A percentile compares a stretch with the other conserved stretches of the same genome.
phyloP scores from a whole-genome alignment of 371 early-diverging fungal genomes.

The Funneliformis caledonium region DNA sequence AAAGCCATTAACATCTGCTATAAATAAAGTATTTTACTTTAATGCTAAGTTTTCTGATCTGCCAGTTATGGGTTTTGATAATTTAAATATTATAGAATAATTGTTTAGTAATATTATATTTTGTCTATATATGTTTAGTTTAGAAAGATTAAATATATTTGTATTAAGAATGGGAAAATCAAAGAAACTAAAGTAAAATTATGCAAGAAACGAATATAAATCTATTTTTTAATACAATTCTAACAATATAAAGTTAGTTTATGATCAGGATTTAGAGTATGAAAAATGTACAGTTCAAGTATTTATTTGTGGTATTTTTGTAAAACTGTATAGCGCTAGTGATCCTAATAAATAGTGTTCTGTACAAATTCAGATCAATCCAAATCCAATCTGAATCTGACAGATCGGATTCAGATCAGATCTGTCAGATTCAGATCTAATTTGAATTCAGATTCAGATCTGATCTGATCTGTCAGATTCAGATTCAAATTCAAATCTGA shows the following conservation, averaged over 20 bases:
- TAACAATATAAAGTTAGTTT: not conserved
- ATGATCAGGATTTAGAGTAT: not conserved
- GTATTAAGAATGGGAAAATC: not conserved
- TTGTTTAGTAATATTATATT: not conserved
- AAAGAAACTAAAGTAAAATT: not conserved
- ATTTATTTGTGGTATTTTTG: not conserved
- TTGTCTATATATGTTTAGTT: not conserved
- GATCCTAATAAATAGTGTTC: not conserved
- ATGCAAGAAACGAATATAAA: not conserved
- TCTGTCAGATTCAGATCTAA: no score
- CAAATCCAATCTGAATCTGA: no score
- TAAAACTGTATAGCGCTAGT: not conserved
- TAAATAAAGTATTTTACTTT: not conserved
- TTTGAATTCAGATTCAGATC: no score
- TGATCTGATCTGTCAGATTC: no score
- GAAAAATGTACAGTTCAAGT: no score
- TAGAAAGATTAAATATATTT: no score
- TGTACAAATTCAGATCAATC: no score
- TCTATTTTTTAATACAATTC: not conserved
- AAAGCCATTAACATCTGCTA: not conserved
- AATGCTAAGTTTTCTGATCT: not conserved
- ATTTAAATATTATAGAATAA: not conserved
- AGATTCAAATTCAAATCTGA: no score
- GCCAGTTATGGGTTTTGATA: not conserved
- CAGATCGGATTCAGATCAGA: no score